phyloP scores from a whole-genome alignment of 2,329 filamentous ascomycete genomes.

The Aspergillus sp. region DNA sequence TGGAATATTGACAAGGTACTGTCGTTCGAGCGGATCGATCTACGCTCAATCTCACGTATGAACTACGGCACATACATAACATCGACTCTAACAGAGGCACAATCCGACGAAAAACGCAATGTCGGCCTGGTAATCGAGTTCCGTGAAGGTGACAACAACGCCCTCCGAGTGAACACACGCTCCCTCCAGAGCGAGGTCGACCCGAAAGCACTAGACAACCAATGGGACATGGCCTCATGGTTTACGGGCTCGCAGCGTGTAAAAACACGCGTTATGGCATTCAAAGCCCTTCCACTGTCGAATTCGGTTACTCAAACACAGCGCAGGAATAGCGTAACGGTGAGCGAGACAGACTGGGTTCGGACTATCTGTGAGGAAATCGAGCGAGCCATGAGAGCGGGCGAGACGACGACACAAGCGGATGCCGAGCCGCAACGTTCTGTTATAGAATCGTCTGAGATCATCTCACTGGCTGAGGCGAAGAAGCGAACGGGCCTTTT shows the following conservation, averaged over 20 bases:
- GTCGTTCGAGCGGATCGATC: conserved; percentile 81
- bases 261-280: conserved; percentile 40
- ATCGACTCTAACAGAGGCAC: conserved; percentile 74
- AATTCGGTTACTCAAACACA: conserved; percentile 27
- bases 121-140: conserved; percentile 82
- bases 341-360: conserved; percentile 55
- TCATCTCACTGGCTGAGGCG: conserved; percentile 82
- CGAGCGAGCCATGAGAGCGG: conserved; percentile 61
- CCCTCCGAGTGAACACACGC: conserved; percentile 80
- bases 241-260: conserved; percentile 31
- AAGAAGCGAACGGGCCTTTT: conserved; percentile 82
- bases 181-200: conserved; percentile 65
- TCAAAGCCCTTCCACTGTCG: conserved; percentile 44
- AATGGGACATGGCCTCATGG: conserved; percentile 46
- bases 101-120: conserved; percentile 76
- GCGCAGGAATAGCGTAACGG: conserved; percentile 18
- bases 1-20: conserved; percentile 95
- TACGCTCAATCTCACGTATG: conserved; percentile 71
- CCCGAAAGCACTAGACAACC: conserved; percentile 32
- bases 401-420: conserved; percentile 41
- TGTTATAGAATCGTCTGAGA: conserved; percentile 61
- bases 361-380: conserved; percentile 74
- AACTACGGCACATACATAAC: conserved; percentile 87
- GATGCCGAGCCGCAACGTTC: conserved; percentile 18
- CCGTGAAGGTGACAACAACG: conserved; percentile 66